A percentile compares a stretch with the other conserved stretches of the same genome.
These are phyloP conservation scores for Alternaria sp. DNA, from an alignment of 2,329 filamentous ascomycete species.

Conservation along the genomic window DNA sequence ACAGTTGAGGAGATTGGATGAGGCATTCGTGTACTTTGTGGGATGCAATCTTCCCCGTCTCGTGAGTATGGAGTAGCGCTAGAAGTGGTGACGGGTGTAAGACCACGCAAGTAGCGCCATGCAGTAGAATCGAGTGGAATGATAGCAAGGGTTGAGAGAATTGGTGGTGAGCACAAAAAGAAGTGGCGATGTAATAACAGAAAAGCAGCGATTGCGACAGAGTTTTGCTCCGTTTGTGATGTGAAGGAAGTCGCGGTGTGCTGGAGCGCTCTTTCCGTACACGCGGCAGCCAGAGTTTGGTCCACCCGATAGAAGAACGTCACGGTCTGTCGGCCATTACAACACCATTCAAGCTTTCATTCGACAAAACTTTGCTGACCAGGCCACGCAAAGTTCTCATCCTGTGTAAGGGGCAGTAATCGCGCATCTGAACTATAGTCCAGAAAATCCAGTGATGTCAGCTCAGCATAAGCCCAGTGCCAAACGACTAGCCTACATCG, in stretches of 20 bases:
- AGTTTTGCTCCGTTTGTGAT: background rate
- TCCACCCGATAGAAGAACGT: conserved; percentile 37
- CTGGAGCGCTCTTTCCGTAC: background rate
- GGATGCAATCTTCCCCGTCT: background rate
- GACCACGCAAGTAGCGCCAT: background rate
- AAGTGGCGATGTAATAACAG: background rate
- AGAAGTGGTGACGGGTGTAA: background rate
- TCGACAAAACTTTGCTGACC: background rate
- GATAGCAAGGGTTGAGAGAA: background rate
- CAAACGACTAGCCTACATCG: background rate
- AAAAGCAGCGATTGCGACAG: background rate
- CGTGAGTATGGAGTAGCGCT: background rate
- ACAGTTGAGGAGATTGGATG: background rate
- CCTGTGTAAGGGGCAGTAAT: background rate
- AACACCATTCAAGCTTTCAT: background rate
- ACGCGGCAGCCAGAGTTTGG: conserved; percentile 29
- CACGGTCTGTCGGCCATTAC: background rate
- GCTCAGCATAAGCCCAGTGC: background rate
- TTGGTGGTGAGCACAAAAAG: background rate
- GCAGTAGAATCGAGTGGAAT: background rate
- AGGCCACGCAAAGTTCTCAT: background rate
- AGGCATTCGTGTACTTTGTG: background rate
- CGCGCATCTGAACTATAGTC: background rate
- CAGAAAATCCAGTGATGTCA: background rate
- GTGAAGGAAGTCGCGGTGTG: conserved; percentile 4